Base-by-base conservation (phyloP, 345 rosid genomes). In the Crucihimalaya himalaica region DNA sequence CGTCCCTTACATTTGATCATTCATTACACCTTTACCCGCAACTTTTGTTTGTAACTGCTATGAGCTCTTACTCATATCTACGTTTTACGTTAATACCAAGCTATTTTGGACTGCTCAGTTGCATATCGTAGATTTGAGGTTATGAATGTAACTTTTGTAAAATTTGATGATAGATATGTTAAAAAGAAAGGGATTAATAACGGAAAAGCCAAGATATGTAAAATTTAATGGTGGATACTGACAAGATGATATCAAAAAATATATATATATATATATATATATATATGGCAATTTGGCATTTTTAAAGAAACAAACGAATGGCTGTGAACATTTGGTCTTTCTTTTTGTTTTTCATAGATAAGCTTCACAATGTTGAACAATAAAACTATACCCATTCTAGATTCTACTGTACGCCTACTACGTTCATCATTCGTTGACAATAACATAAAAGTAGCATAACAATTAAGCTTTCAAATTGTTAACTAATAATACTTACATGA, bases 161-260 rank as follows among this genome's bases (percentile, higher is more conserved):
- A 60, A 11, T 31, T 0, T 68, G 9, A 43, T 9, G 64, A 42
- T 0, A 39, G 5, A 39, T 25, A 2, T 50, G 31, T 6, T 0
- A 28, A 71, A 62, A 8, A 29, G 0, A 14, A 16, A 27, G 42
- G 60, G 68, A 19, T 13, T 57, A 13, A n/a, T 43, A 42, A 43
- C 0, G 12, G 62, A 68, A 21, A 60, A 60, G 14, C 19, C 13
- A n/a, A n/a, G n/a, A n/a, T n/a, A n/a, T n/a, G n/a, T n/a, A 42
- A n/a, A n/a, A 61, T 39, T 75, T 50, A 43, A 61, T 68, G 74
- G 74, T 75, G 50, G 70, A 75, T 68, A 8, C 63, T 67, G 74
- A 75, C 73, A 67, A 67, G 55, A 50, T 51, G 31, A 19, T 20
- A 27, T 27, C 29, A 3, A 10, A 47, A 53, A 52, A 52, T n/a